Base-by-base conservation (phyloP, 1,139 yeast species). In the Magnusiomyces suaveolens region DNA sequence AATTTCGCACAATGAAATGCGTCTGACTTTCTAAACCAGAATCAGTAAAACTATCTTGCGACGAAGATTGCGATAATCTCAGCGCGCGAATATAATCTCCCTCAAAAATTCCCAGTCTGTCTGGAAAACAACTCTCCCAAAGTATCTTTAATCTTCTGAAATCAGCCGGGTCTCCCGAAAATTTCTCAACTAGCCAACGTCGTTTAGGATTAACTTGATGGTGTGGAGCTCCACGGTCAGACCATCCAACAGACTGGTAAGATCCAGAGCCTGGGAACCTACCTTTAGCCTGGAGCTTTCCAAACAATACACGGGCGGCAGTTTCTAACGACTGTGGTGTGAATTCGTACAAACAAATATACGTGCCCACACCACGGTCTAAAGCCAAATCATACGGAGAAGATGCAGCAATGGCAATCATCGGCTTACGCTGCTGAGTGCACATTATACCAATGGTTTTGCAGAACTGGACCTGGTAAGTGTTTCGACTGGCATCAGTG, bases 331-430 rank as follows among this genome's bases (percentile, higher is more conserved):
- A 82, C 59, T 73, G 74, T 39, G 72, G 69, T 0, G 86, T 80
- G 62, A 80, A 81, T 63, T 82, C 87, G 64, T 79, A 82, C 54
- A 82, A 76, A 62, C 86, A 82, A 56, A 82, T 64, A 63, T 81
- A 82, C 0, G 83, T 79, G 55, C 83, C 77, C 29, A 81, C 74
- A 51, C 75, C 73, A 52, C 77, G 74, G 59, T 78, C 79, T 59
- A 80, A 77, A 51, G 80, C 77, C 64, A 82, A 77, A 63, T 81
- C 85, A 59, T 80, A 81, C 0, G 87, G 87, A 2, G 84, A 78
- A 60, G 81, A 79, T 0, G 83, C 81, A 1, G 86, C 84, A n/a
- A 81, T 74, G 1, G 80, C 75, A 4, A 82, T 72, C 60, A 82
- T 70, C 2, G 84, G 84, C 59, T 81, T 81, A 1, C 81, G 79